Conservation (phyloP, 768 basidiomycete species). For the Tubosaeta sp. region DNA sequence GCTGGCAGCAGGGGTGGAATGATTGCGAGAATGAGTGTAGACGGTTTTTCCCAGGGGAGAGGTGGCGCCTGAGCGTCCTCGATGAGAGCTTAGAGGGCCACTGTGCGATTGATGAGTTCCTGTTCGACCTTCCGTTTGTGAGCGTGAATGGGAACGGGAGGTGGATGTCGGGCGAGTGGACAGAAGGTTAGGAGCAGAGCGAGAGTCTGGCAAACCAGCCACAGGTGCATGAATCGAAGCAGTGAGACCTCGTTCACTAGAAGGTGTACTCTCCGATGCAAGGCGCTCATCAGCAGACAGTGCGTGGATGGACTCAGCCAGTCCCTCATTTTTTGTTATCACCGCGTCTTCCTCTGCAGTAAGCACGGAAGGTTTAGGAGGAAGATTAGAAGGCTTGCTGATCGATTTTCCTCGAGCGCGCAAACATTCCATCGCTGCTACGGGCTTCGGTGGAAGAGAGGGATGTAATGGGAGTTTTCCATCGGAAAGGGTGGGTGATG, state of each 20-base stretch:
- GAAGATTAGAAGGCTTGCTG: constrained; percentile 12
- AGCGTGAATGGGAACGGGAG: constrained; percentile 44
- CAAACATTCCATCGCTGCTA: constrained; percentile 19
- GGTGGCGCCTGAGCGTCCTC: constrained; percentile 42
- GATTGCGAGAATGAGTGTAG: constrained; percentile 48
- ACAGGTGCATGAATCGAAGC: constrained; percentile 59
- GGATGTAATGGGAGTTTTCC: constrained; percentile 36
- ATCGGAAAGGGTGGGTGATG: constrained; percentile 8
- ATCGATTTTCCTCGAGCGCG: constrained; percentile 10
- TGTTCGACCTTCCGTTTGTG: constrained; percentile 53
- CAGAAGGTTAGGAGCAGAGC: constrained; percentile 32
- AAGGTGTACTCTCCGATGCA: constrained; percentile 17
- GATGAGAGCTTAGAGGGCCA: constrained; percentile 24
- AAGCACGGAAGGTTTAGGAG: constrained; percentile 6
- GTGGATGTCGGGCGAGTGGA: constrained; percentile 31
- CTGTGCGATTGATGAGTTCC: constrained; percentile 29
- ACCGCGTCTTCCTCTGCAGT: constrained; percentile 12
- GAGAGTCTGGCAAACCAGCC: constrained; percentile 32
- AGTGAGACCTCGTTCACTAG: constrained; percentile 35
- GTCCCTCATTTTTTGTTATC: constrained; percentile 16
- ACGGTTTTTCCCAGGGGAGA: constrained; percentile 39
- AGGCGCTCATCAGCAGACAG: constrained; percentile 14
- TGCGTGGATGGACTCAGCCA: constrained; percentile 28
- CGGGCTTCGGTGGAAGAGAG: constrained; percentile 47
- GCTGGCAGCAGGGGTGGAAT: constrained; percentile 50